Percentiles rank a stretch among this genome's conserved stretches.
These are phyloP conservation scores for Pestalotiopsis sp. DNA, from an alignment of 2,329 filamentous ascomycete genomes.

Conservation along the genomic window DNA sequence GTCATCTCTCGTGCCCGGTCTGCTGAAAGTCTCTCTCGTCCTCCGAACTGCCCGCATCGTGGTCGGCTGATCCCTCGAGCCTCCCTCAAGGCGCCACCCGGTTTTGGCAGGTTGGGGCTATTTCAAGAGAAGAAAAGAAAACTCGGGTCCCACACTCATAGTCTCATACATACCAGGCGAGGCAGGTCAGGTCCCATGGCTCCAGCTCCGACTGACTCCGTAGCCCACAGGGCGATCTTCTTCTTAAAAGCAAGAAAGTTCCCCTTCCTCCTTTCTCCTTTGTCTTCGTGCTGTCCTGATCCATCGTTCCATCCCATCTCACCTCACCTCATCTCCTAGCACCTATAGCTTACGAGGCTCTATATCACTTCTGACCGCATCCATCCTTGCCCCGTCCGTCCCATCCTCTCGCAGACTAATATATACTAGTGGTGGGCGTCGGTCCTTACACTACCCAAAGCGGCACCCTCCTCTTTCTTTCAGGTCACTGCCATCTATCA, in stretches of 20 bases:
- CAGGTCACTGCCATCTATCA: background rate
- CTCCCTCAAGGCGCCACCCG: conserved; percentile 1
- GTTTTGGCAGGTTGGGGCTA: background rate
- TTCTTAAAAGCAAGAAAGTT: background rate
- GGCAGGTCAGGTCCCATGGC: background rate
- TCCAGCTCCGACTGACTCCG: background rate
- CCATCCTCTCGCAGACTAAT: background rate
- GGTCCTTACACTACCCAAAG: background rate
- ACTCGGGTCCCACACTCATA: background rate
- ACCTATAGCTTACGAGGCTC: background rate
- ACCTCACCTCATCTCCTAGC: background rate
- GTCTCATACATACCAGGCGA: background rate
- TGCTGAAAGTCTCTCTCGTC: background rate
- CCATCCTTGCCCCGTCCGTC: background rate
- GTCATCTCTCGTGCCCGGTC: background rate
- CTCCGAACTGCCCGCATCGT: background rate
- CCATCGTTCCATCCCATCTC: background rate
- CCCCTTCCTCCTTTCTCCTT: background rate
- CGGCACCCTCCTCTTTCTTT: background rate
- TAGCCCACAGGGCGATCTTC: background rate
- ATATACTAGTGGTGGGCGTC: background rate
- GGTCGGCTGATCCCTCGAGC: conserved; percentile 5
- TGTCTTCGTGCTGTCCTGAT: background rate
- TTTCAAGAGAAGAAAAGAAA: background rate
- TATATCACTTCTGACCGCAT: background rate